phyloP scores from a whole-genome alignment of 805 yeast species.

The Zygosaccharomyces lentus region DNA sequence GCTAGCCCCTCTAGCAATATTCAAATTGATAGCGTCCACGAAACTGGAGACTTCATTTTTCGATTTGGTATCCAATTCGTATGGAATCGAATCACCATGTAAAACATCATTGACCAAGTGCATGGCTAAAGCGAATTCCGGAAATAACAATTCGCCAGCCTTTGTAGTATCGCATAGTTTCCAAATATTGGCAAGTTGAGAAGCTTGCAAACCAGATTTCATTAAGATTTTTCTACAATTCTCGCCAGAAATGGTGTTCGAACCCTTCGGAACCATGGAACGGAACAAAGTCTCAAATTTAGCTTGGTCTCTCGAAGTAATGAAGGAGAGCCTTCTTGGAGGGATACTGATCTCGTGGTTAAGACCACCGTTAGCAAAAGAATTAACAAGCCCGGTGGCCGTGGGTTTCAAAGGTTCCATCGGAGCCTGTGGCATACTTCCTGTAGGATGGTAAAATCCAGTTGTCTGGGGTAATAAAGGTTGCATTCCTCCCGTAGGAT shows the following conservation, averaged over 20 bases:
- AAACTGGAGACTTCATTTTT: constrained; percentile 81
- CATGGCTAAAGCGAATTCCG: constrained; percentile 90
- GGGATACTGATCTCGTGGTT: constrained; percentile 64
- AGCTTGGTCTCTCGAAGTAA: constrained; percentile 79
- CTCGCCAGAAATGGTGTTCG: constrained; percentile 55
- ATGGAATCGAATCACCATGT: constrained; percentile 76
- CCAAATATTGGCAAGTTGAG: constrained; percentile 83
- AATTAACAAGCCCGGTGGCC: constrained; percentile 45
- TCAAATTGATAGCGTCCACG: constrained; percentile 81
- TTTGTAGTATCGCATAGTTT: constrained; percentile 82
- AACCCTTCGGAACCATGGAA: constrained; percentile 59
- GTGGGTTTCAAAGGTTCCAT: constrained; percentile 38
- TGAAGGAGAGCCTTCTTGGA: constrained; percentile 72
- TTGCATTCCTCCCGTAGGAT: constrained; percentile 33
- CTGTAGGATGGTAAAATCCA: constrained; percentile 36
- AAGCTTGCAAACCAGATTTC: constrained; percentile 73
- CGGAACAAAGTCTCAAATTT: constrained; percentile 83
- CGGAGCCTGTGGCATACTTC: constrained; percentile 28
- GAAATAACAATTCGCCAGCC: constrained; percentile 81
- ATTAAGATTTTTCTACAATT: constrained; percentile 75
- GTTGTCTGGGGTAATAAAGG: constrained; percentile 39
- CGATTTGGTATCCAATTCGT: constrained; percentile 63
- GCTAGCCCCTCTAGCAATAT: constrained; percentile 53
- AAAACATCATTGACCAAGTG: constrained; percentile 76
- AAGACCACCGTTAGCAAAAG: constrained; percentile 43